Base-by-base conservation (phyloP, 2,329 filamentous ascomycete species). In the Ploettnerulaceae sp. region DNA sequence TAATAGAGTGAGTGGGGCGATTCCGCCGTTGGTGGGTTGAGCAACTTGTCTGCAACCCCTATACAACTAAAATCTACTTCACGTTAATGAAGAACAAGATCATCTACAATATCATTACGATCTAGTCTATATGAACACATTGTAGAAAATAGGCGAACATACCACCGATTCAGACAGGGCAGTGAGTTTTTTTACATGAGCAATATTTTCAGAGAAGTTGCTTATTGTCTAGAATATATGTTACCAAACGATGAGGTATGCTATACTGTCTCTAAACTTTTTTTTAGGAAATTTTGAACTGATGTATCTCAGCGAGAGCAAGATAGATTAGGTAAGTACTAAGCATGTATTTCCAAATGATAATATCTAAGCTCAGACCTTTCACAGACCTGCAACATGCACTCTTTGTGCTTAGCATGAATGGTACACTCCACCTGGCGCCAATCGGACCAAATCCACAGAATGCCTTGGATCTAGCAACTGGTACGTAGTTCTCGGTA, bases 111-210 rank as follows among this genome's bases (percentile, higher is more conserved):
- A 33, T 68, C 66, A 17, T 55, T 71, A 33, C 64, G 66, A 3
- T 73, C 70, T 8, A 71, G 69, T 47, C 67, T 72, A 35, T 66
- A 61, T 47, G 55, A 71, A 34, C 73, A 71, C 52, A 61, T 66
- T 24, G 72, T 69, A 52, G 71, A 74, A 47, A 72, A 74, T 45
- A 71, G 71, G 2, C 63, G 72, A 2, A 65, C 70, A 4, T 75
- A 74, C 47, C 72, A 75, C 38, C 62, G 63, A 5, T 67, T 59
- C 51, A 65, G 69, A 29, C 67, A 71, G 29, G 72, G 70, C 11
- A 50, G 55, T 57, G 42, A 45, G 55, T 42, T 37, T 5, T 8
- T 15, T 24, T 5, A 14, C 11, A 24, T 36, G 1, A 15, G 15
- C 7, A 5, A 24, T 14, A 12, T 7, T 7, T 18, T 12, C 17